These are phyloP conservation scores for Delonix regia DNA, from an alignment of 306 rosid species.

Conservation along the genomic window DNA sequence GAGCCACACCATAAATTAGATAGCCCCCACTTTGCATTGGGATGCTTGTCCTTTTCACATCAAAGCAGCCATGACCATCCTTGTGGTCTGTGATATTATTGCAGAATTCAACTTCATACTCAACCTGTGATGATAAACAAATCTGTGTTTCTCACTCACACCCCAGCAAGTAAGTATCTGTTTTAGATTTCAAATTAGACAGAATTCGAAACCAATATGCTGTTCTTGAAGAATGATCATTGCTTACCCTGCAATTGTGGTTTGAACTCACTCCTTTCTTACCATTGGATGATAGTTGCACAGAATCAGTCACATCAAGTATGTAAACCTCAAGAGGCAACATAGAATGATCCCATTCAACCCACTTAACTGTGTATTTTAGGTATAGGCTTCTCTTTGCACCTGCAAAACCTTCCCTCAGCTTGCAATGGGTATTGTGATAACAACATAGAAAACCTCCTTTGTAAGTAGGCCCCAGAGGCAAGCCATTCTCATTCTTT, in stretches of 20 bases:
- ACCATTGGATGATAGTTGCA: not conserved
- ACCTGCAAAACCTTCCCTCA: not conserved
- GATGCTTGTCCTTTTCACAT: not conserved
- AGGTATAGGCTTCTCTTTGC: not conserved
- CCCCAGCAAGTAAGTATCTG: too few species aligned
- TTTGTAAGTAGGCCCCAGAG: conserved; percentile 4
- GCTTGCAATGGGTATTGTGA: not conserved
- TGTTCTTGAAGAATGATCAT: not conserved
- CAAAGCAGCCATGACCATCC: not conserved
- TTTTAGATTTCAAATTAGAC: too few species aligned
- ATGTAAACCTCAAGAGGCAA: not conserved
- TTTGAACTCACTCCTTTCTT: not conserved
- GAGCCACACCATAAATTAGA: not conserved
- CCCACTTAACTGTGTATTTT: conserved; percentile 12
- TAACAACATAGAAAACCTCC: conserved; percentile 35
- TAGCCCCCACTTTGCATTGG: not conserved
- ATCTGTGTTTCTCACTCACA: not conserved
- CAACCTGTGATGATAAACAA: not conserved
- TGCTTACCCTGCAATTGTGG: not conserved
- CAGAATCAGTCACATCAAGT: conserved; percentile 13
- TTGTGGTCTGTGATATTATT: not conserved
- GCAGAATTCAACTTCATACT: not conserved
- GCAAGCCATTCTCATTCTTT: not conserved
- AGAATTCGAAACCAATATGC: too few species aligned
- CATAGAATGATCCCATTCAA: not conserved